Evolutionary conservation across 176 grass and related monocot species (phyloP).

Genomic region (Rhynchospora breviuscula): DNA sequence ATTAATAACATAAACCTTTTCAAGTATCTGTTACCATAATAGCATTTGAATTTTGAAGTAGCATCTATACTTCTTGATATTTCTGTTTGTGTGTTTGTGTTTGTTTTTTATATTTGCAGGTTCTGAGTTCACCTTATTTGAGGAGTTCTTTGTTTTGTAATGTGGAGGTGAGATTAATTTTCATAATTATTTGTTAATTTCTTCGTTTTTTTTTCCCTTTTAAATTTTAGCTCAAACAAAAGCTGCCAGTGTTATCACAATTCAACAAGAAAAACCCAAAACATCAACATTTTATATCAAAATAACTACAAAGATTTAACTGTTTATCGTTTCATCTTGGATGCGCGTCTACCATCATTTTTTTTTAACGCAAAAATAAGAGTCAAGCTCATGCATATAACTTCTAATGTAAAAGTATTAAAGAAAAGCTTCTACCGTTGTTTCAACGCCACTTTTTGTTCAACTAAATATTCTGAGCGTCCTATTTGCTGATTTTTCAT

Average conservation of each 20-base stretch:
- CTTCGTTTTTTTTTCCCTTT: neutral
- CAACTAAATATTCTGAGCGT: neutral
- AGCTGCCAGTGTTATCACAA: neutral
- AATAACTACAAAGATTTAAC: too few relatives aligned
- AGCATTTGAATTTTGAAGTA: neutral
- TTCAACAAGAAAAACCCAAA: neutral
- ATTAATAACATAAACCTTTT: neutral
- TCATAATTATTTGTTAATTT: neutral
- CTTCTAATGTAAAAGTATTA: too few relatives aligned
- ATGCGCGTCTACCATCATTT: too few relatives aligned
- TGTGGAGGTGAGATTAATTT: constrained; percentile 46
- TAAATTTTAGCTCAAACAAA: neutral
- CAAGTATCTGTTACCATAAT: neutral
- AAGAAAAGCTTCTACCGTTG: neutral
- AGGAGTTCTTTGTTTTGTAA: constrained; percentile 23
- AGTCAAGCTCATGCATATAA: too few relatives aligned
- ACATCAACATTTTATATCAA: too few relatives aligned
- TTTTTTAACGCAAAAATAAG: too few relatives aligned
- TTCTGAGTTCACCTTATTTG: constrained; percentile 82
- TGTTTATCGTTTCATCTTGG: too few relatives aligned
- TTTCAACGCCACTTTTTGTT: neutral
- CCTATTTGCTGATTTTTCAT: neutral
- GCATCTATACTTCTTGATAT: neutral
- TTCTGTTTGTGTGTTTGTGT: neutral
- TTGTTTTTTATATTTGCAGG: constrained; percentile 30